Evolutionary conservation across 2,329 filamentous ascomycete genomes (phyloP), one percentile per base, ranked within the genome.

Genomic region (Monilinia fructigena): DNA sequence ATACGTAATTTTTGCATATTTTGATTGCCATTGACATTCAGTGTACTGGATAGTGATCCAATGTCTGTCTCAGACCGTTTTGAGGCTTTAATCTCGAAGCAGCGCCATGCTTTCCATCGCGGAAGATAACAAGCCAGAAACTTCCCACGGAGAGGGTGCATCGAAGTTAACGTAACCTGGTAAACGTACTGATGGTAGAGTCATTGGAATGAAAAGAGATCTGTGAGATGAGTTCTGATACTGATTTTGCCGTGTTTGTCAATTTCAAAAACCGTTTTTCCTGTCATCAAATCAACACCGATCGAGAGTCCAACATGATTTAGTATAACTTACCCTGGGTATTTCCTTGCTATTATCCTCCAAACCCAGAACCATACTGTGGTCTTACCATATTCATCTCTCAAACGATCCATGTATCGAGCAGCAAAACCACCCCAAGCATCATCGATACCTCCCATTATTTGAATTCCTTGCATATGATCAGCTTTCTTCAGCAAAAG

Each of bases 401-500:
- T 82, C 66, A 99, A 78, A 40, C 88, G 83, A 76, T 98, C 89
- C 35, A 92, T 77, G 75, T 93, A 94, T 67, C 84, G 83, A 3
- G 87, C 81, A 8, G 88, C 84, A 75, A 94, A 94, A 0, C 91
- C 90, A 68, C 88, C 90, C 91, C 91, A 95, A 16, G 89, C 90
- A 78, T 93, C 90, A 74, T 94, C 91, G 7, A 88, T 79, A 4
- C 85, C 85, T 2, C 88, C 82, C 68, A 93, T 85, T 14, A 93
- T 76, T 76, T 98, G 94, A 23, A 99, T 82, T 0, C 90, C 94
- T 77, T 97, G 93, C 79, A 98, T 83, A 65, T 92, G 88, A 77
- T 99, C 95, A 70, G 93, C 95, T 78, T 78, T 98, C 95, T 79
- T 99, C 95, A 2, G 89, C 86, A 75, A 97, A 97, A 0, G 88